These are phyloP conservation scores for Tetrahymena thermophila DNA, from an alignment of 73 alveolate genomes.

Conservation along the genomic window DNA sequence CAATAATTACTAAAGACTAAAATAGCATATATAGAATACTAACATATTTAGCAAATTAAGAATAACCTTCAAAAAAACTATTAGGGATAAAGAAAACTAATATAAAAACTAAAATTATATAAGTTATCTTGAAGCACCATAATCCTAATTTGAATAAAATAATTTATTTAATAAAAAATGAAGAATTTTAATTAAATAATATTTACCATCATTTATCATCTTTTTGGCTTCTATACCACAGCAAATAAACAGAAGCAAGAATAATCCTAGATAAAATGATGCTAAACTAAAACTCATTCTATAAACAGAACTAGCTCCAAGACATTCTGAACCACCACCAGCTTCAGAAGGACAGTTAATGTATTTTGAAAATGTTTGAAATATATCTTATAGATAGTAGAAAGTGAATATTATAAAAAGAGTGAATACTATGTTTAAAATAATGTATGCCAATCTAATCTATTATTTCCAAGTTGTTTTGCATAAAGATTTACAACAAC, in stretches of 20 bases:
- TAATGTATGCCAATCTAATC: slow-evolving; percentile 23
- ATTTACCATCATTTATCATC: slow-evolving; percentile 58
- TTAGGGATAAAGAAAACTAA: slow-evolving; percentile 62
- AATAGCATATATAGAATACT: slow-evolving; percentile 33
- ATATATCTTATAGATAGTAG: slow-evolving; percentile 15
- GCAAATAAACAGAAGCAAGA: slow-evolving; percentile 37
- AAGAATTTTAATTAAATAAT: slow-evolving; percentile 1
- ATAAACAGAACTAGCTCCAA: slow-evolving; percentile 69
- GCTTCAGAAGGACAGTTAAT: slow-evolving; percentile 50
- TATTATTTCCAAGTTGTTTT: slow-evolving; percentile 18
- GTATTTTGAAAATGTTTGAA: not conserved
- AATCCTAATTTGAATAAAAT: not conserved
- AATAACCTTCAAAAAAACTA: slow-evolving; percentile 58
- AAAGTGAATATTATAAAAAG: slow-evolving; percentile 11
- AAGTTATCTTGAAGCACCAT: not conserved
- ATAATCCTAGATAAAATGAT: slow-evolving; percentile 45
- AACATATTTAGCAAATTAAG: slow-evolving; percentile 27
- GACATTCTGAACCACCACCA: slow-evolving; percentile 58
- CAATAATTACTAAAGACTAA: slow-evolving; percentile 48
- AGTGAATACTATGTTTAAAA: slow-evolving; percentile 1
- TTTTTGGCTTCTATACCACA: slow-evolving; percentile 30
- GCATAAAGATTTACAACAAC: slow-evolving; percentile 18
- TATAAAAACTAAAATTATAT: slow-evolving; percentile 37
- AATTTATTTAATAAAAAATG: too few relatives aligned
- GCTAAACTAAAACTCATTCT: slow-evolving; percentile 72